Evolutionary conservation across 2,329 filamentous ascomycete species (phyloP).

Genomic region (Arthrinium puccinioides): DNA sequence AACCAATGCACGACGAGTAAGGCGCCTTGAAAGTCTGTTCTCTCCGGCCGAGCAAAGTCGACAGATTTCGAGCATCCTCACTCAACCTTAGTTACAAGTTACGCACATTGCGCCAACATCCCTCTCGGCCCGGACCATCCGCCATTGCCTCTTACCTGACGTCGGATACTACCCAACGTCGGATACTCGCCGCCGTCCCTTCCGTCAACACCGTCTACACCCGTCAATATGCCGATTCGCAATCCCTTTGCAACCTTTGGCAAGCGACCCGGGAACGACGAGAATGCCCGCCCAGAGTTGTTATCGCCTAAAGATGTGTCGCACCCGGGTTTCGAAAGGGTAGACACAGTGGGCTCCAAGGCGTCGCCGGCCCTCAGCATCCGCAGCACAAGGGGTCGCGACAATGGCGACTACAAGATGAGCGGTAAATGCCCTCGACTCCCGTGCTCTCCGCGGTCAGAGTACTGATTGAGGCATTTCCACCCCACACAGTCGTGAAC

Average conservation of each 20-base stretch:
- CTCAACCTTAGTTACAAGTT: too few species aligned
- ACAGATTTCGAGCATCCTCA: too few species aligned
- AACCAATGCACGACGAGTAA: too few species aligned
- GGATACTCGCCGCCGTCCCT: too few species aligned
- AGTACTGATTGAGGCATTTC: neutral
- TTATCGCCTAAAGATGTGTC: slow-evolving; percentile 29
- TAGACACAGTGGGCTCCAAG: slow-evolving; percentile 56
- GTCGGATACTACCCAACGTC: too few species aligned
- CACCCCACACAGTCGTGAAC: slow-evolving; percentile 75
- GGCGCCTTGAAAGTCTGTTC: too few species aligned
- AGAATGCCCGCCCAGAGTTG: slow-evolving; percentile 39
- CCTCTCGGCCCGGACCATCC: too few species aligned
- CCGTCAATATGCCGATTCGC: slow-evolving; percentile 72
- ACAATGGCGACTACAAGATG: slow-evolving; percentile 71
- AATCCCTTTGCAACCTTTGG: slow-evolving; percentile 52
- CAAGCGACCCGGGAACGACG: slow-evolving; percentile 51
- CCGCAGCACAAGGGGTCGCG: slow-evolving; percentile 50
- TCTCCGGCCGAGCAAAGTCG: too few species aligned
- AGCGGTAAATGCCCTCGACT: slow-evolving; percentile 49
- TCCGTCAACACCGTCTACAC: too few species aligned
- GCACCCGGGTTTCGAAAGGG: slow-evolving; percentile 50
- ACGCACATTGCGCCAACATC: too few species aligned
- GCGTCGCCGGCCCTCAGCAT: slow-evolving; percentile 56
- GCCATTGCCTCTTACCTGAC: too few species aligned
- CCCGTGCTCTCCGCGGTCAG: neutral